Conservation (phyloP, 345 rosid species). For the Luvunga scandens region DNA sequence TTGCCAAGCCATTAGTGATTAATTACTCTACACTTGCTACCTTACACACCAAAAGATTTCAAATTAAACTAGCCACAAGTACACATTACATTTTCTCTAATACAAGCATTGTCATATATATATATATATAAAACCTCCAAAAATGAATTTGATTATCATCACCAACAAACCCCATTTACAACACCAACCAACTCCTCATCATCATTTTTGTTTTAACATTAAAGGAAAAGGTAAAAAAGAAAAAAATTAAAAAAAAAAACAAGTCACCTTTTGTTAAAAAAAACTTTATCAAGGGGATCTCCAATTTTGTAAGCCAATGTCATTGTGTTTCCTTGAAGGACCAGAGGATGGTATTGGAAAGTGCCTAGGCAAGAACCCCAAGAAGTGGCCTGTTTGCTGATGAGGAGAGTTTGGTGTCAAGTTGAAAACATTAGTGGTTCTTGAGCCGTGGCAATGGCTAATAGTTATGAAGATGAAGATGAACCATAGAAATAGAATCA, state of each 20-base stretch:
- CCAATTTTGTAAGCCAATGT: constrained; percentile 67
- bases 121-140: background rate
- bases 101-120: background rate
- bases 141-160: constrained; percentile 11
- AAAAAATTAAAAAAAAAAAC: background rate
- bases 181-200: background rate
- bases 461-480: constrained; percentile 20
- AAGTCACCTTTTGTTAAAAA: constrained; percentile 21
- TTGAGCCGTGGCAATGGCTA: constrained; percentile 44
- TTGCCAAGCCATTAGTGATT: background rate
- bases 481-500: constrained; percentile 15
- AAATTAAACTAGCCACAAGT: constrained; percentile 7
- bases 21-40: constrained; percentile 1
- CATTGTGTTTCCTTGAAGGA: constrained; percentile 91
- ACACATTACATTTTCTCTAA: background rate
- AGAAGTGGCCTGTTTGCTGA: constrained; percentile 50
- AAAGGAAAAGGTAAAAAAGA: background rate
- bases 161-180: constrained; percentile 15
- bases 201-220: background rate
- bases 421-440: constrained; percentile 43
- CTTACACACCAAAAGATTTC: background rate
- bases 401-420: constrained; percentile 31
- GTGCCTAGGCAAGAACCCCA: constrained; percentile 74
- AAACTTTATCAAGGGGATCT: constrained; percentile 39
- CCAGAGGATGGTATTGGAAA: constrained; percentile 85